A percentile compares a stretch with the other conserved stretches of the same genome.
Evolutionary conservation across 179 eudicot genomes (phyloP).

Genomic region (Beta lomatogona): DNA sequence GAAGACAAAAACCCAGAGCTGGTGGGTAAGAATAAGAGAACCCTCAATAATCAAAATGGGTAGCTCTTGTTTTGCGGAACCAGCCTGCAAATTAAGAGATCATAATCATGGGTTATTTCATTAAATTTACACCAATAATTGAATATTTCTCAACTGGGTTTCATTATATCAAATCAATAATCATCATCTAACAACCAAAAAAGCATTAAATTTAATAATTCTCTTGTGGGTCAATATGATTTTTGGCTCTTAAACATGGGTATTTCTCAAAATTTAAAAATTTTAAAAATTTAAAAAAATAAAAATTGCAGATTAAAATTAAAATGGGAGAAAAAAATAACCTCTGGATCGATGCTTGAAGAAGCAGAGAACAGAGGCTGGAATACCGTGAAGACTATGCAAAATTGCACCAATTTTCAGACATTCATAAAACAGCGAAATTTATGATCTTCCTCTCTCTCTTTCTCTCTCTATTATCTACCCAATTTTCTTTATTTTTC

Average conservation of each 20-base stretch:
- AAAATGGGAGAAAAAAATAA: constrained; percentile 8
- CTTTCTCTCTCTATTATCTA: constrained; percentile 1
- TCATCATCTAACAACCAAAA: neutral
- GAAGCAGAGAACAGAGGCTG: constrained; percentile 67
- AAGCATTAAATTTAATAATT: neutral
- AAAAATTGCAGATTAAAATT: neutral
- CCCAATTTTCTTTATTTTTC: constrained; percentile 16
- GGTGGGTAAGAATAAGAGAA: neutral
- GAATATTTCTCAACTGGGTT: neutral
- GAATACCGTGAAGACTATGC: constrained; percentile 40
- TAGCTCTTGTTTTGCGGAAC: constrained; percentile 35
- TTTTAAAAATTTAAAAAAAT: neutral
- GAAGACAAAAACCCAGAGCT: constrained; percentile 18
- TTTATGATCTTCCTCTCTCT: constrained; percentile 29
- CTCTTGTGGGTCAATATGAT: constrained; percentile 7
- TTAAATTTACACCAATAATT: neutral
- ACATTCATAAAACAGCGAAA: constrained; percentile 30
- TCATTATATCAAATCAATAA: neutral
- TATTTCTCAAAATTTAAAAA: constrained; percentile 8
- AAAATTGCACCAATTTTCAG: constrained; percentile 34
- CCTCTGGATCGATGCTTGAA: constrained; percentile 68
- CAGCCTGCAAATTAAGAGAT: constrained; percentile 53
- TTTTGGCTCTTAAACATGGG: neutral
- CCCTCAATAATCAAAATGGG: constrained; percentile 18
- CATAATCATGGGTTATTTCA: neutral